phyloP scores from a whole-genome alignment of 306 rosid species.

The Cucumis melo region DNA sequence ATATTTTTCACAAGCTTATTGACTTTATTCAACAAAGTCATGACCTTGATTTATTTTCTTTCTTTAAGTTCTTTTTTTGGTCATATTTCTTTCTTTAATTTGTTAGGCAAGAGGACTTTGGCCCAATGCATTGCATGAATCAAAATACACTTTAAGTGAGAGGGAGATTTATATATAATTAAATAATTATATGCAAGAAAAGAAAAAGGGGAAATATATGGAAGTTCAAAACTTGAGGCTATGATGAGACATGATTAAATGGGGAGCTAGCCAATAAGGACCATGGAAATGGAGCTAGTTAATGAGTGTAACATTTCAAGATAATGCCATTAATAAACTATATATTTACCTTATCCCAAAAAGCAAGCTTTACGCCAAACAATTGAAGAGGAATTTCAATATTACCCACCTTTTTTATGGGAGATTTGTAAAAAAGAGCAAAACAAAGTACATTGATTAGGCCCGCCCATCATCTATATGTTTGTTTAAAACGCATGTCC shows the following conservation, averaged over 20 bases:
- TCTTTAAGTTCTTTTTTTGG: background rate
- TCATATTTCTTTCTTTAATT: background rate
- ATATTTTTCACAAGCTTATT: background rate
- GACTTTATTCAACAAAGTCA: background rate
- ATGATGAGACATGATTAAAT: background rate
- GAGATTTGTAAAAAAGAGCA: too few species aligned
- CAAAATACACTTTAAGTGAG: background rate
- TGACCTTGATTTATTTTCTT: background rate
- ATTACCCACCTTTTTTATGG: too few species aligned
- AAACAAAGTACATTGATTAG: too few species aligned
- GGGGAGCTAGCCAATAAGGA: background rate
- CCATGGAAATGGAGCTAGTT: background rate
- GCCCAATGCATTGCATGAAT: slow-evolving; percentile 2
- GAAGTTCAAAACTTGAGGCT: background rate
- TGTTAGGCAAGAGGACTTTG: background rate
- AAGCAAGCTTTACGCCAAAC: too few species aligned
- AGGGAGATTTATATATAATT: background rate
- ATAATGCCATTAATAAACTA: background rate
- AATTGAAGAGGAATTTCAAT: too few species aligned
- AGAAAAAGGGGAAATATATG: background rate
- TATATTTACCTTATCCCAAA: background rate
- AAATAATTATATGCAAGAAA: background rate
- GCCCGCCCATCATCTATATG: too few species aligned
- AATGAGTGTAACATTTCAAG: background rate
- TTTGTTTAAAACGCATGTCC: too few species aligned